A percentile compares a stretch with the other conserved stretches of the same genome.
phyloP scores from a whole-genome alignment of 106 monocot genomes.

The Allium fistulosum region DNA sequence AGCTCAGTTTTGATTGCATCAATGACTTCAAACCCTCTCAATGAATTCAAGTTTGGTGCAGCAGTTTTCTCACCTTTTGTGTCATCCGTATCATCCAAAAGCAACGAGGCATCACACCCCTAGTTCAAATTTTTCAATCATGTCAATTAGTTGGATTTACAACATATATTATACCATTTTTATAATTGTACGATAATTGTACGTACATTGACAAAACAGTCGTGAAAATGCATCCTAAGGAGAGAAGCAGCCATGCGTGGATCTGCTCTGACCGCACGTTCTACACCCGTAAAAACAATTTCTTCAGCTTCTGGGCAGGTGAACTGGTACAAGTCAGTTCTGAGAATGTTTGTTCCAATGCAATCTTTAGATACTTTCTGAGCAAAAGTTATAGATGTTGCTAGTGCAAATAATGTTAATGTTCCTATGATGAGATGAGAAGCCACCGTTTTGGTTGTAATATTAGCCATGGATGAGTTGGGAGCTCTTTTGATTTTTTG shows the following conservation, averaged over 20 bases:
- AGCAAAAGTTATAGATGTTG: too few species aligned
- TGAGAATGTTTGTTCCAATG: conserved; percentile 1
- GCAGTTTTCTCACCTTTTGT: conserved; percentile 73
- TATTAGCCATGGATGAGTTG: too few species aligned
- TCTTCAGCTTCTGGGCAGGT: conserved; percentile 61
- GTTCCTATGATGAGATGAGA: too few species aligned
- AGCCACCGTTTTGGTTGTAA: too few species aligned
- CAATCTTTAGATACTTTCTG: too few species aligned
- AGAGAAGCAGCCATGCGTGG: conserved; percentile 93
- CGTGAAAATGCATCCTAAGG: conserved; percentile 94
- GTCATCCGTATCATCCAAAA: conserved; percentile 46
- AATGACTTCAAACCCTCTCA: conserved; percentile 86
- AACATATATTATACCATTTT: too few species aligned
- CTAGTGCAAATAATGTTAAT: too few species aligned
- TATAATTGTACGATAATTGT: neutral
- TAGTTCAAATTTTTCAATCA: neutral
- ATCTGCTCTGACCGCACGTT: conserved; percentile 31
- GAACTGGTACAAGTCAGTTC: conserved; percentile 24
- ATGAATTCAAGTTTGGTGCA: conserved; percentile 66
- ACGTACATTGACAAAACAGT: conserved; percentile 76
- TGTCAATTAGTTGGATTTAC: too few species aligned
- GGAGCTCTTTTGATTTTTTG: too few species aligned
- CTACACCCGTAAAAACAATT: conserved; percentile 47
- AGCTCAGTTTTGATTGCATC: conserved; percentile 72
- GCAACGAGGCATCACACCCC: conserved; percentile 87